Evolutionary conservation across 768 basidiomycete species (phyloP), one percentile per base, ranked within the genome.

Genomic region (Amanita subjunquillea): DNA sequence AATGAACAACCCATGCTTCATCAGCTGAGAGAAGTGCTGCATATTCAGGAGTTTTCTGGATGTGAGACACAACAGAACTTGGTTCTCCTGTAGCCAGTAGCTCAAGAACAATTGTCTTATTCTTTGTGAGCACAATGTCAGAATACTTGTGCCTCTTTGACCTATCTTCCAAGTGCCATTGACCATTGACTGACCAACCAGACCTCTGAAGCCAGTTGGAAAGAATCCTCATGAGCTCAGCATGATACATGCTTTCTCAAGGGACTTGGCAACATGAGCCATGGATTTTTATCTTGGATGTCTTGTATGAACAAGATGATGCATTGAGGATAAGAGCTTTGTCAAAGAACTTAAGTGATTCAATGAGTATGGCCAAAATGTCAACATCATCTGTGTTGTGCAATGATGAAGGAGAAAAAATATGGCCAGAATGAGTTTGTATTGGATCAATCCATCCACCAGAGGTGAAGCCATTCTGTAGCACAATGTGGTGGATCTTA

Each of bases 201-300:
- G 51, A 17, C 43, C 32, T 27, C 6, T n/a, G 23, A 55, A 57
- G 56, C 56, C 56, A 57, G 54, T 55, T 55, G 25, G 46, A 13
- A 45, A 57, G 56, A 27, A 55, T 49, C 50, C 54, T 55, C 56
- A 53, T 53, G 50, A 57, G 56, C 50, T 57, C 56, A 10, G 54
- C 55, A 30, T 55, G 29, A 39, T 57, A 48, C 36, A 57, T 34
- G 34, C 56, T 57, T 46, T 57, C 56, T 48, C 50, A 38, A 55
- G 56, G 56, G 54, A 55, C 54, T 29, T 50, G 39, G 34, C n/a
- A 4, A 36, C n/a, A n/a, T n/a, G n/a, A n/a, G n/a, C 13, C 29
- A 29, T 29, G 30, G 32, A 54, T 41, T 44, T 39, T 29, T 6
- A 52, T 44, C 48, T 39, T 38, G 3, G 56, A 20, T 48, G 17